These are phyloP conservation scores for Mortierella alpina DNA, from an alignment of 192 early-diverging fungal genomes.

Conservation along the genomic window DNA sequence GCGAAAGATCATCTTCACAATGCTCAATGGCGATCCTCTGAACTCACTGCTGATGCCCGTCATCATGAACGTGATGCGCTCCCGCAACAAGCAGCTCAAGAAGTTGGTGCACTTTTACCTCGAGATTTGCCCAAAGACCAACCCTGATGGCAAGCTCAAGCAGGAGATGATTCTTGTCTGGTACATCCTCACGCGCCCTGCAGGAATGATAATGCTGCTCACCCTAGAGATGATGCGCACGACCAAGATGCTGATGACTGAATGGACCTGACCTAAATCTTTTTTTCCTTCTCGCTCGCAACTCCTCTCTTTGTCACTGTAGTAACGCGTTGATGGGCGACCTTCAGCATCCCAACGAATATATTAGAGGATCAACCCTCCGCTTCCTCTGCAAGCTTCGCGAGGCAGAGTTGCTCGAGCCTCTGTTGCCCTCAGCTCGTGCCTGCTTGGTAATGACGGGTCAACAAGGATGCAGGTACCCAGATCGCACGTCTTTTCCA, in stretches of 20 bases:
- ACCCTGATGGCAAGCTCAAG: slow-evolving; percentile 91
- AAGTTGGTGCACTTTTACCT: slow-evolving; percentile 97
- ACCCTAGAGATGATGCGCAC: background rate
- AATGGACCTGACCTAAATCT: too few species aligned
- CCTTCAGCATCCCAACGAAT: slow-evolving; percentile 98
- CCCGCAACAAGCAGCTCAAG: slow-evolving; percentile 96
- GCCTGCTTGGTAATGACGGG: slow-evolving; percentile 77
- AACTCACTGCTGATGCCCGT: slow-evolving; percentile 95
- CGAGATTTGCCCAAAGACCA: slow-evolving; percentile 96
- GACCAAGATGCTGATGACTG: too few species aligned
- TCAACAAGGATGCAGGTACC: background rate
- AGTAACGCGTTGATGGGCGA: slow-evolving; percentile 96
- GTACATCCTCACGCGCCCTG: slow-evolving; percentile 56
- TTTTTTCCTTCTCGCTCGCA: too few species aligned
- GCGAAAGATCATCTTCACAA: slow-evolving; percentile 90
- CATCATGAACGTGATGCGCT: slow-evolving; percentile 97
- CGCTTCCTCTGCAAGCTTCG: slow-evolving; percentile 95
- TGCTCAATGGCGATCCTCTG: slow-evolving; percentile 94
- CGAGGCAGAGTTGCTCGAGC: slow-evolving; percentile 95
- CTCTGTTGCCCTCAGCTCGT: slow-evolving; percentile 88
- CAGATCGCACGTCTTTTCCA: background rate
- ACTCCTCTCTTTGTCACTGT: background rate
- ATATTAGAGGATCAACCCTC: slow-evolving; percentile 92
- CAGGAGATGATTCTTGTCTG: slow-evolving; percentile 97
- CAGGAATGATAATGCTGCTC: background rate